Base-by-base conservation (phyloP, 2,329 filamentous ascomycete genomes). In the Lachnellula occidentalis region DNA sequence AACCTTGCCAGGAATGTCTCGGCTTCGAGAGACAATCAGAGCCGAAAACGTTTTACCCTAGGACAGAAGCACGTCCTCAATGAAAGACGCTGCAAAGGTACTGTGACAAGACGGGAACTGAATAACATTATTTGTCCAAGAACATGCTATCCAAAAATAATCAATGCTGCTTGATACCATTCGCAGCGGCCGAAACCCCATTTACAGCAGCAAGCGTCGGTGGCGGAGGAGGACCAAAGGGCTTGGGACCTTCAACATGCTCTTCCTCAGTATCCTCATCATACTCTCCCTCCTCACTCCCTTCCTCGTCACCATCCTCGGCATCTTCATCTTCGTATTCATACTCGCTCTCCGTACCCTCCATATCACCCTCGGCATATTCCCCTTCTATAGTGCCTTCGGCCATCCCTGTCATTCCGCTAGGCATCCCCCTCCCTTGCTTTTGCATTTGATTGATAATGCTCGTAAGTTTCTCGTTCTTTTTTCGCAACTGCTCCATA, bases 361-460 rank as follows among this genome's bases (percentile, higher is more conserved):
- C 80, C 53, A 71, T 64, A 49, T 75, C 74, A 43, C 73, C 74
- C 62, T 79, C 79, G 31, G 81, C 78, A 61, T 86, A 84, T 50
- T 81, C 78, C 70, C 63, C 79, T 72, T 61, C 79, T 71, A 34
- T 72, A 71, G 70, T 77, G 67, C 67, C 81, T 69, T 83, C 85
- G 60, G 81, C 76, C 61, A 80, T 81, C 60, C 76, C 79, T 53
- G 76, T 80, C 73, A 82, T 77, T 55, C 83, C 85, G 55, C 88
- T 81, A 4, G 82, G 78, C 51, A 85, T 81, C 53, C 90, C 90
- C 57, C 92, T 85, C 15, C 92, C 92, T 67, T 96, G 92, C 61
- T 90, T 88, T 72, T 97, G 92, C 90, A 97, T 96, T 66, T 91
- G 90, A 59, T 94, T 88, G 73, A 95, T 96, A 66, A 97, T 88